A percentile compares a stretch with the other conserved stretches of the same genome.
phyloP scores from a whole-genome alignment of 257 asterid species.

The Oldenlandia corymbosa region DNA sequence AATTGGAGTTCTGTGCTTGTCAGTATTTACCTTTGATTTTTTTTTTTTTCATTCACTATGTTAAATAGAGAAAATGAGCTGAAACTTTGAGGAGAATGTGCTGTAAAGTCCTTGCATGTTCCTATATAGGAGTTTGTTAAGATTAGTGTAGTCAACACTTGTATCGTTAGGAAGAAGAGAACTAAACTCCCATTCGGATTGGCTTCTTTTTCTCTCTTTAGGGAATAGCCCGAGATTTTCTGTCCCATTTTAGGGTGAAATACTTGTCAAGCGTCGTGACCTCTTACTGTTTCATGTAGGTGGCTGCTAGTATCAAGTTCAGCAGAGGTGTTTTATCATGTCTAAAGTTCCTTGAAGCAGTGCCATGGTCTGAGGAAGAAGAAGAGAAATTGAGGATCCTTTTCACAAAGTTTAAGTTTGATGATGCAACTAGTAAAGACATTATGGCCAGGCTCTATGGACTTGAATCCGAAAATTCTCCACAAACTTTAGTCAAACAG shows the following conservation, averaged over 20 bases:
- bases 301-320: slow-evolving; percentile 70
- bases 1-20: no score
- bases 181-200: background rate
- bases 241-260: slow-evolving; percentile 3
- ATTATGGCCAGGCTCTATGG: slow-evolving; percentile 55
- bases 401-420: slow-evolving; percentile 41
- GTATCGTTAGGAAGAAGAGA: background rate
- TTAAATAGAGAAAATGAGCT: background rate
- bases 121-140: background rate
- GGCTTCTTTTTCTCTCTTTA: background rate
- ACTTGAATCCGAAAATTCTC: slow-evolving; percentile 39
- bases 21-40: no score
- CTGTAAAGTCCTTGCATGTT: background rate
- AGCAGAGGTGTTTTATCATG: slow-evolving; percentile 58
- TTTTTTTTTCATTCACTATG: background rate
- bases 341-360: slow-evolving; percentile 75
- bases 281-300: slow-evolving; percentile 34
- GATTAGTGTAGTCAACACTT: background rate
- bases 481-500: slow-evolving; percentile 52
- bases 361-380: slow-evolving; percentile 96
- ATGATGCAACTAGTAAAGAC: slow-evolving; percentile 40
- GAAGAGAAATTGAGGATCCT: slow-evolving; percentile 77
- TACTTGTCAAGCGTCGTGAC: slow-evolving; percentile 1
- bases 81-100: background rate
- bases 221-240: background rate